phyloP scores from a whole-genome alignment of 1,284 basidiomycete species.

The Sporisorium exsertum region DNA sequence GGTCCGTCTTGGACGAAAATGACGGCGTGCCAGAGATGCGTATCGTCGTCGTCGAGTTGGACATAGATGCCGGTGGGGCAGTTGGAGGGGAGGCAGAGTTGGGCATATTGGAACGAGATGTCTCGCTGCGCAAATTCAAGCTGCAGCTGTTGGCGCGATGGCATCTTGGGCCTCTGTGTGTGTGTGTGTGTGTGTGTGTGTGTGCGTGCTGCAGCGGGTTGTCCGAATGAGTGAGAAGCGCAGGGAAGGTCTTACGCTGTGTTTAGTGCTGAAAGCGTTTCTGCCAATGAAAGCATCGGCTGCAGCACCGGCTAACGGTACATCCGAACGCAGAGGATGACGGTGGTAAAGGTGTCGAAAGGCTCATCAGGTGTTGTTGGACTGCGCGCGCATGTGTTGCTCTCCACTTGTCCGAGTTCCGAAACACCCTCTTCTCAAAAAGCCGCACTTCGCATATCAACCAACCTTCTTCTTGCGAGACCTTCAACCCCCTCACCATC shows the following conservation, averaged over 20 bases:
- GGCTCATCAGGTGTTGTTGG: neutral
- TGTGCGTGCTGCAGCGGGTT: neutral
- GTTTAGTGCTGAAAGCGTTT: no score
- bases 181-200: no score
- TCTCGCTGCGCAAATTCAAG: constrained; percentile 48
- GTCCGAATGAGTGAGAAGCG: neutral
- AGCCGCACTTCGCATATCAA: neutral
- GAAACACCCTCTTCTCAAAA: neutral
- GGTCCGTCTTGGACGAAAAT: constrained; percentile 52
- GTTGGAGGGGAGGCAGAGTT: constrained; percentile 43
- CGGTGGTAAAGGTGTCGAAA: no score
- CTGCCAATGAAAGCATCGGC: neutral
- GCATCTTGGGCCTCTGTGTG: constrained; percentile 27
- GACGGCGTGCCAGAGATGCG: constrained; percentile 51
- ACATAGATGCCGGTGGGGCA: constrained; percentile 52
- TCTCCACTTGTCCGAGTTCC: constrained; percentile 39
- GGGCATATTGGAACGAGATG: constrained; percentile 52
- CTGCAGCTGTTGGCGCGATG: constrained; percentile 29
- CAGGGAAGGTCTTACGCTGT: neutral
- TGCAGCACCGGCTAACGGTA: neutral
- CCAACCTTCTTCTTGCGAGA: neutral
- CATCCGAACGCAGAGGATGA: neutral
- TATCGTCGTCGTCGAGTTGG: constrained; percentile 47
- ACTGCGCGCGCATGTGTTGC: constrained; percentile 5
- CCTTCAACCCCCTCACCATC: neutral